Percentiles rank a stretch among this genome's conserved stretches.
Conservation (phyloP, 2,329 filamentous ascomycete species). For the Apiospora hydei region DNA sequence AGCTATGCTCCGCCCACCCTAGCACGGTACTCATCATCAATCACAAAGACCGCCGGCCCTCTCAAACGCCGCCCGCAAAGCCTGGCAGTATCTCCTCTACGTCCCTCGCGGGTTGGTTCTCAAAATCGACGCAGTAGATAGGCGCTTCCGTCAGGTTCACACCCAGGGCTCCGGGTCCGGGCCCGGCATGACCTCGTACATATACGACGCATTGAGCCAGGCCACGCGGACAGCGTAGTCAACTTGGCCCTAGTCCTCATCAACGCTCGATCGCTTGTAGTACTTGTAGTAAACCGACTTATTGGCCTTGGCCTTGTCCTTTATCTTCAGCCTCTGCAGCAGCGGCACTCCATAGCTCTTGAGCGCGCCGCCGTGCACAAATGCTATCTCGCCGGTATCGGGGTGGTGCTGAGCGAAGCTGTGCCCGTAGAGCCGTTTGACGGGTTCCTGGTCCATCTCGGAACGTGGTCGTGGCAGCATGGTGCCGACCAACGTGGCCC, state of each 20-base stretch:
- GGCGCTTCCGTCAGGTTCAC: neutral
- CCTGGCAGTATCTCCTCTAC: neutral
- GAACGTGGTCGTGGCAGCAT: constrained; percentile 16
- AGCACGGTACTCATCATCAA: neutral
- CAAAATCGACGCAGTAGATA: constrained; percentile 2
- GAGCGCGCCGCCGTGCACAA: constrained; percentile 43
- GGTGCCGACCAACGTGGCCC: constrained; percentile 42
- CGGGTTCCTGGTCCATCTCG: constrained; percentile 19
- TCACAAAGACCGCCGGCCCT: neutral
- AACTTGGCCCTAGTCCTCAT: constrained; percentile 25
- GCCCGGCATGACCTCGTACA: neutral
- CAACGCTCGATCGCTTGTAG: constrained; percentile 36
- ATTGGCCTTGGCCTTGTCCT: constrained; percentile 31
- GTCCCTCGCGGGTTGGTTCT: neutral
- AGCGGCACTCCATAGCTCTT: constrained; percentile 38
- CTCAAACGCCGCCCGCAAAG: constrained; percentile 1
- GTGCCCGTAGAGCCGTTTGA: constrained; percentile 43
- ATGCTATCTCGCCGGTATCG: constrained; percentile 39
- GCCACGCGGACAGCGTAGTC: neutral
- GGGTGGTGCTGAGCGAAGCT: constrained; percentile 44
- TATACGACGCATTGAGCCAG: neutral
- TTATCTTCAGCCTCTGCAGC: constrained; percentile 38
- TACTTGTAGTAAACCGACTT: constrained; percentile 36
- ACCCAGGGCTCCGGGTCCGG: neutral
- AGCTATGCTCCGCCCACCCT: neutral